Evolutionary conservation across 1,284 basidiomycete species (phyloP).

Genomic region (Pseudozyma sp.): DNA sequence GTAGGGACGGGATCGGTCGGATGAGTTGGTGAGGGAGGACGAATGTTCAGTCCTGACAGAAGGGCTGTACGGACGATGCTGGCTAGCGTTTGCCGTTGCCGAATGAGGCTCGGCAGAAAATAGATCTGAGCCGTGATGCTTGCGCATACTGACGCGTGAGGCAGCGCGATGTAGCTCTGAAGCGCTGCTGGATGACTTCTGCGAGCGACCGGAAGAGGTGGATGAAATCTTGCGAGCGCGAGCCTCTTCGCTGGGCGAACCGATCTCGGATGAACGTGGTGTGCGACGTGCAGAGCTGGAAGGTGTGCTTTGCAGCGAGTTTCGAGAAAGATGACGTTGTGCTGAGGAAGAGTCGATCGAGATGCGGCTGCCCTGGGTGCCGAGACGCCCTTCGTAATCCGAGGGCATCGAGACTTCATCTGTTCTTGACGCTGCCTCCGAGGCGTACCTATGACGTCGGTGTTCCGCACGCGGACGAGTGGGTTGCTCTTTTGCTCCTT

Average conservation of each 20-base stretch:
- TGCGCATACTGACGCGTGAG: conserved; percentile 54
- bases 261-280: conserved; percentile 22
- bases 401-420: conserved; percentile 16
- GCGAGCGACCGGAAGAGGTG: conserved; percentile 48
- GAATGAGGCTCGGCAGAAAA: conserved; percentile 46
- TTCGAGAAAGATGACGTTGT: conserved; percentile 37
- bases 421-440: conserved; percentile 40
- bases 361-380: conserved; percentile 41
- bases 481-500: conserved; percentile 11
- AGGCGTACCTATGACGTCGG: conserved; percentile 35
- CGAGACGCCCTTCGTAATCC: conserved; percentile 38
- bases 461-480: conserved; percentile 3
- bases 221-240: conserved; percentile 53
- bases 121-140: conserved; percentile 45
- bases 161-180: conserved; percentile 55
- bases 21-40: conserved; percentile 26
- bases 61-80: conserved; percentile 19
- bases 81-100: conserved; percentile 4
- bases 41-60: conserved; percentile 21
- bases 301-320: conserved; percentile 39
- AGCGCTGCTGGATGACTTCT: conserved; percentile 55
- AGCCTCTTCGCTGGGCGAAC: conserved; percentile 46
- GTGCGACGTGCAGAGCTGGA: conserved; percentile 24
- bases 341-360: conserved; percentile 49
- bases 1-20: conserved; percentile 19